Evolutionary conservation across 1,139 yeast genomes (phyloP).

Genomic region (Protomyces inouyei): DNA sequence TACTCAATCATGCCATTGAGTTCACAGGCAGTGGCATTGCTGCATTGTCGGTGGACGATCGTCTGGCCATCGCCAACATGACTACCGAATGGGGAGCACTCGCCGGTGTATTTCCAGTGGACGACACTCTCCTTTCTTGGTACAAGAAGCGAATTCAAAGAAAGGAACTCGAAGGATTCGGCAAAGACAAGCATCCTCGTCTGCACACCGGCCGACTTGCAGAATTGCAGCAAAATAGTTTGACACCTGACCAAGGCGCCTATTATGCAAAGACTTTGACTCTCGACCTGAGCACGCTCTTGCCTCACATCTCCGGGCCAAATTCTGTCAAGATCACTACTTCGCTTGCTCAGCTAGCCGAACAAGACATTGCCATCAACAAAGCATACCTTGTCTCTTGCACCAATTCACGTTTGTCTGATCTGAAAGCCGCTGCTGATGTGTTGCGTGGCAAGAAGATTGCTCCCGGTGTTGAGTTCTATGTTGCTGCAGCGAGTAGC

Average conservation of each 20-base stretch:
- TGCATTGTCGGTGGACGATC: constrained; percentile 74
- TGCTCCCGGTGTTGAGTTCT: constrained; percentile 85
- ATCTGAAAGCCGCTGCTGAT: constrained; percentile 89
- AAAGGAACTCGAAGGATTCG: constrained; percentile 55
- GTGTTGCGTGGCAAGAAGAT: constrained; percentile 74
- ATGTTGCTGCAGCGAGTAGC: constrained; percentile 95
- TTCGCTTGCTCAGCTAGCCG: constrained; percentile 68
- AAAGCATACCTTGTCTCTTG: constrained; percentile 98
- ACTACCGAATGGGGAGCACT: constrained; percentile 99
- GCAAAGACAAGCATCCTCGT: constrained; percentile 57
- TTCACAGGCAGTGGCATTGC: constrained; percentile 83
- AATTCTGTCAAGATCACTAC: constrained; percentile 89
- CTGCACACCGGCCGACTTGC: constrained; percentile 59
- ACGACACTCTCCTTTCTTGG: constrained; percentile 67
- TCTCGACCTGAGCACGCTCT: constrained; percentile 72
- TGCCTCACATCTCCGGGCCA: constrained; percentile 95
- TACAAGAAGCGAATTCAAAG: constrained; percentile 61
- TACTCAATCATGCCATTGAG: constrained; percentile 93
- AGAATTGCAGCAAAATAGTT: constrained; percentile 38
- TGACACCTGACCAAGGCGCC: constrained; percentile 66
- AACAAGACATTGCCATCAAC: constrained; percentile 68
- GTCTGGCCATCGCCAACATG: constrained; percentile 97
- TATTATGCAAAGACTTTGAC: constrained; percentile 79
- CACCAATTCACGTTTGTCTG: constrained; percentile 89
- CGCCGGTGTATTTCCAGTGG: constrained; percentile 94